These are phyloP conservation scores for Russula olivacea DNA, from an alignment of 768 basidiomycete genomes.

Conservation along the genomic window DNA sequence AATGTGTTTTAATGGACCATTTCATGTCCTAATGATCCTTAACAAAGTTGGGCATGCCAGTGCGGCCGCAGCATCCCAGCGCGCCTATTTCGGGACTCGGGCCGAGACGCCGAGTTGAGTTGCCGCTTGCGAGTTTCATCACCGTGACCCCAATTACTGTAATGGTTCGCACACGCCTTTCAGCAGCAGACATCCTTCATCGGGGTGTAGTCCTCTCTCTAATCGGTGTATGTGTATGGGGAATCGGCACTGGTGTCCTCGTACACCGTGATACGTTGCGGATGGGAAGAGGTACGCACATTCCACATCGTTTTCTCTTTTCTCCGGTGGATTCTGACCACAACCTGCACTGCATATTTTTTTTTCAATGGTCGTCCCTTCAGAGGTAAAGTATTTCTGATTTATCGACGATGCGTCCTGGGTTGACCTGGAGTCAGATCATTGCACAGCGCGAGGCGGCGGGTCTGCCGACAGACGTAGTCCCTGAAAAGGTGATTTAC, in stretches of 20 bases:
- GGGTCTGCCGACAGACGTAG: conserved; percentile 15
- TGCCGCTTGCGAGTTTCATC: no score
- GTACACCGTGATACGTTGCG: conserved; percentile 19
- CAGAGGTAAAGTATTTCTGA: conserved; percentile 6
- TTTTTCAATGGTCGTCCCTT: neutral
- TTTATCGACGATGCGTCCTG: neutral
- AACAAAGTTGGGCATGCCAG: no score
- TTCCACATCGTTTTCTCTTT: neutral
- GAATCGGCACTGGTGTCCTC: conserved; percentile 10
- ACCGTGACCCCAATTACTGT: neutral
- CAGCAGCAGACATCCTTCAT: conserved; percentile 17
- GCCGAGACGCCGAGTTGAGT: neutral
- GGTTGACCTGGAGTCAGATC: conserved; percentile 9
- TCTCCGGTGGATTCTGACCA: neutral
- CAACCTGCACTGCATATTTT: neutral
- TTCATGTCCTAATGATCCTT: no score
- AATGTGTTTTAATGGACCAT: no score
- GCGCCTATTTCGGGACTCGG: neutral
- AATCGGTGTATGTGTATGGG: conserved; percentile 19
- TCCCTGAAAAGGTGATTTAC: conserved; percentile 14
- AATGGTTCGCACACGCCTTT: conserved; percentile 17
- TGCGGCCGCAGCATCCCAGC: no score
- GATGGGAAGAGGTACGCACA: conserved; percentile 16
- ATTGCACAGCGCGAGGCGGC: conserved; percentile 19
- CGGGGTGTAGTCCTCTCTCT: conserved; percentile 19